Percentiles rank a stretch among this genome's conserved stretches.
These are phyloP conservation scores for Xanthoceras sorbifolium DNA, from an alignment of 345 rosid genomes.

Conservation along the genomic window DNA sequence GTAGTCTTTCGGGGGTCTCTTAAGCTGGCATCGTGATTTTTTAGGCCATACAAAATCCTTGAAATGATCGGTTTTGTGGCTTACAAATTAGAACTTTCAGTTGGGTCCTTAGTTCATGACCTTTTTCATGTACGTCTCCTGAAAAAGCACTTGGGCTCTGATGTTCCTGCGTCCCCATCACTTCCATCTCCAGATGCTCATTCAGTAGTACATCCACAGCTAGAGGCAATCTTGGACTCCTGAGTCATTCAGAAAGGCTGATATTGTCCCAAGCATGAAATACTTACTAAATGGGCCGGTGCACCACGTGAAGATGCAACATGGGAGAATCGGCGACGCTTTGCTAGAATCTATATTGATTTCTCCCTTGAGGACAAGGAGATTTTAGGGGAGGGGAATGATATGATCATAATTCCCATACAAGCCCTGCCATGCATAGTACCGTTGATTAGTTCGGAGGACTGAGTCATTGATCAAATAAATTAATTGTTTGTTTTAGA, in stretches of 20 bases:
- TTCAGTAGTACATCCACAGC: not conserved
- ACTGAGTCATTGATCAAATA: too few relatives aligned
- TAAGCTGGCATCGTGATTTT: not conserved
- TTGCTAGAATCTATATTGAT: not conserved
- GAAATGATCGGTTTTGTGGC: not conserved
- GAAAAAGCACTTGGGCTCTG: too few relatives aligned
- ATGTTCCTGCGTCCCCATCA: too few relatives aligned
- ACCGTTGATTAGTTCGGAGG: too few relatives aligned
- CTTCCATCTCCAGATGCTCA: not conserved
- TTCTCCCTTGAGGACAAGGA: constrained; percentile 2
- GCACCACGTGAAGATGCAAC: not conserved
- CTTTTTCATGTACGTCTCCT: too few relatives aligned
- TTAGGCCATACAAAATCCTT: not conserved
- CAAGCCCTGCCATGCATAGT: too few relatives aligned
- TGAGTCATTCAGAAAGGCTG: not conserved
- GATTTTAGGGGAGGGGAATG: not conserved
- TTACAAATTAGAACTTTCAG: not conserved
- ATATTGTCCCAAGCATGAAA: not conserved
- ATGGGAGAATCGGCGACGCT: not conserved
- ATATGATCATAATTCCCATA: not conserved
- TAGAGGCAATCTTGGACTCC: not conserved
- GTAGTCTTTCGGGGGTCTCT: not conserved
- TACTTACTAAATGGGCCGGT: not conserved
- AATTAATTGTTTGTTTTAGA: too few relatives aligned
- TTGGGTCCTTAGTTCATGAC: not conserved